These are phyloP conservation scores for Naganishia kalamii DNA, from an alignment of 768 basidiomycete genomes.

Conservation along the genomic window DNA sequence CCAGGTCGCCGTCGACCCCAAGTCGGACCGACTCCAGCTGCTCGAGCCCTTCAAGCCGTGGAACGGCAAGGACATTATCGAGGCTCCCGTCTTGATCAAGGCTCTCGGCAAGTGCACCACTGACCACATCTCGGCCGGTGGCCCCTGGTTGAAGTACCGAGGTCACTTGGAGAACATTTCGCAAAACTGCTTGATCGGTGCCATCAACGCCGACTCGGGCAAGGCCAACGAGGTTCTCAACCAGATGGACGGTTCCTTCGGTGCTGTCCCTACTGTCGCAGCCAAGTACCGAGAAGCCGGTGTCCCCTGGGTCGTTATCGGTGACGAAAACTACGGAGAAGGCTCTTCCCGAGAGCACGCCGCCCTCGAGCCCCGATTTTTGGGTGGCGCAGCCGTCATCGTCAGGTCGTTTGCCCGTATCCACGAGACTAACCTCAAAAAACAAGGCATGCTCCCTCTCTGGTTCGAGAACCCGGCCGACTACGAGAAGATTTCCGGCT, in stretches of 20 bases:
- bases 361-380: conserved; percentile 46
- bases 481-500: conserved; percentile 84
- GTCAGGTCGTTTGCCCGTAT: conserved; percentile 95
- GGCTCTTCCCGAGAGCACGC: conserved; percentile 98
- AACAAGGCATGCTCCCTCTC: conserved; percentile 94
- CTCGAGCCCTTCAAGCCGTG: conserved; percentile 82
- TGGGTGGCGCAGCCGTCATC: conserved; percentile 80
- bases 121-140: conserved; percentile 94
- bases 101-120: conserved; percentile 99
- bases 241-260: conserved; percentile 78
- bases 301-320: conserved; percentile 95
- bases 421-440: conserved; percentile 69
- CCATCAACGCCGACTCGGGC: conserved; percentile 88
- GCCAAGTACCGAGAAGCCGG: conserved; percentile 77
- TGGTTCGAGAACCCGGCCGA: conserved; percentile 87
- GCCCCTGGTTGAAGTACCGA: conserved; percentile 99
- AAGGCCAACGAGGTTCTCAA: conserved; percentile 90
- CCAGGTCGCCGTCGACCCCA: conserved; percentile 75
- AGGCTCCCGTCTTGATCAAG: conserved; percentile 93
- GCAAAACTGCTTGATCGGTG: conserved; percentile 95
- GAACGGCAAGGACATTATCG: conserved; percentile 84
- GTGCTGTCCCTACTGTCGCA: conserved; percentile 74
- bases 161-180: conserved; percentile 98
- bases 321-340: conserved; percentile 80
- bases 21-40: conserved; percentile 83